Conservation (phyloP, 1,284 basidiomycete species). For the Rhodotorula sp. region DNA sequence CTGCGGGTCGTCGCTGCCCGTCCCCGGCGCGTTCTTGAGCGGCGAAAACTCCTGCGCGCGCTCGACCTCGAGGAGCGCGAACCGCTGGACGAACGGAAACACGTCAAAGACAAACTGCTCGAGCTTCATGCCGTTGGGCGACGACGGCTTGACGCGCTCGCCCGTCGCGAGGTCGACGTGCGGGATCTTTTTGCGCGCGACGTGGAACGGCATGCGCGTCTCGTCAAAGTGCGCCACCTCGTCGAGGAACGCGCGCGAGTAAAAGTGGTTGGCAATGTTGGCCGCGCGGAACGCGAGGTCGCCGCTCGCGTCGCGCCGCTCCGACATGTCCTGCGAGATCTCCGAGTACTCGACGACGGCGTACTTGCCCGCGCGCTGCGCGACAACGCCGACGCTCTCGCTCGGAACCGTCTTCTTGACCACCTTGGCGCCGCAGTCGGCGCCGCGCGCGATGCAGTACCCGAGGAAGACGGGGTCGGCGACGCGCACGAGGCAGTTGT, state of each 20-base stretch:
- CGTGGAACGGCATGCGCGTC: constrained; percentile 89
- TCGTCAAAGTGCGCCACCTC: constrained; percentile 75
- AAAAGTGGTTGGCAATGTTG: constrained; percentile 99
- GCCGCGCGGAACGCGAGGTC: constrained; percentile 88
- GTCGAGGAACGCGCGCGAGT: constrained; percentile 83
- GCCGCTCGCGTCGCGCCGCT: constrained; percentile 59
- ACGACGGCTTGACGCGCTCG: constrained; percentile 68
- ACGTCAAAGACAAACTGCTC: constrained; percentile 99
- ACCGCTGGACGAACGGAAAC: constrained; percentile 81
- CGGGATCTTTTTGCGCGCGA: constrained; percentile 96
- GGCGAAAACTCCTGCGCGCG: constrained; percentile 92
- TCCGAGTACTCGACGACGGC: constrained; percentile 98
- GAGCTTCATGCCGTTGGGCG: constrained; percentile 99
- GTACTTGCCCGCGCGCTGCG: constrained; percentile 75
- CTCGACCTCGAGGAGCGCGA: constrained; percentile 86
- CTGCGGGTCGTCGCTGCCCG: constrained; percentile 87
- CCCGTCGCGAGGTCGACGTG: constrained; percentile 71
- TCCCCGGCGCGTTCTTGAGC: constrained; percentile 94
- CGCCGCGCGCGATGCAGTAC: constrained; percentile 79
- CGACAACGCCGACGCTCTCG: constrained; percentile 95
- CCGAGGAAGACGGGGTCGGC: constrained; percentile 97
- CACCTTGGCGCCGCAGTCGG: constrained; percentile 92
- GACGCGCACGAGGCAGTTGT: constrained; percentile 97
- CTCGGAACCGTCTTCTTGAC: constrained; percentile 84
- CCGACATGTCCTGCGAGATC: constrained; percentile 82